These are phyloP conservation scores for Pachysandra terminalis DNA, from an alignment of 164 flowering plant species.

Conservation along the genomic window DNA sequence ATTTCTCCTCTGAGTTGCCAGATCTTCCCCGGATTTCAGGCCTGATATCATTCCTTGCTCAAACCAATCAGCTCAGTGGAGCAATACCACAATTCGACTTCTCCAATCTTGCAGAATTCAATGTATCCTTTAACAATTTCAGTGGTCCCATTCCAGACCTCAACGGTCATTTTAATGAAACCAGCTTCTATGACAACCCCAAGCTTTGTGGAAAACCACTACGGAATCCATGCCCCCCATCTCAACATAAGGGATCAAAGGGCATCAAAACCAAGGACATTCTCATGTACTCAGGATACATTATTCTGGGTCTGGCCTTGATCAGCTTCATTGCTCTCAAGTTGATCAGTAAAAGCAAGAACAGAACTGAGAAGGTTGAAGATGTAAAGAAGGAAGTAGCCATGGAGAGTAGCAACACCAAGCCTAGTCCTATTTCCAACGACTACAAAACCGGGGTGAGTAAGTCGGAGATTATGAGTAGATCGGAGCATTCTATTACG, in stretches of 20 bases:
- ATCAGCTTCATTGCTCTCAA: slow-evolving; percentile 18
- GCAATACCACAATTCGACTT: slow-evolving; percentile 43
- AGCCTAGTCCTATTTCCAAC: slow-evolving; percentile 17
- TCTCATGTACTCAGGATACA: slow-evolving; percentile 47
- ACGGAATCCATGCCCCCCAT: slow-evolving; percentile 28
- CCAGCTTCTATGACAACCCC: slow-evolving; percentile 39
- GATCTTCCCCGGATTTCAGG: slow-evolving; percentile 42
- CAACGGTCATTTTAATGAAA: slow-evolving; percentile 14
- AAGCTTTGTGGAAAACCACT: slow-evolving; percentile 44
- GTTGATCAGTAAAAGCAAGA: slow-evolving; percentile 21
- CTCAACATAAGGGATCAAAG: slow-evolving; percentile 14
- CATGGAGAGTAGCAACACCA: slow-evolving; percentile 19
- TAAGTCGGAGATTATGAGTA: slow-evolving; percentile 33
- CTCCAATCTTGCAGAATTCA: slow-evolving; percentile 33
- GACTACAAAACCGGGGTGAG: slow-evolving; percentile 28
- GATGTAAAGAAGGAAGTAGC: slow-evolving; percentile 18
- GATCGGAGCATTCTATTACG: slow-evolving; percentile 29
- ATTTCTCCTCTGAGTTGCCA: slow-evolving; percentile 43
- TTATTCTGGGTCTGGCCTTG: slow-evolving; percentile 25
- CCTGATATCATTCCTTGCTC: slow-evolving; percentile 33
- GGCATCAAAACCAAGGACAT: slow-evolving; percentile 15
- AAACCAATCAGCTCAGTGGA: slow-evolving; percentile 45
- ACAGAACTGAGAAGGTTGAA: slow-evolving; percentile 13
- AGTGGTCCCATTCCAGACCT: slow-evolving; percentile 42
- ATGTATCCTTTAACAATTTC: slow-evolving; percentile 50